Conservation (phyloP, 2,329 filamentous ascomycete species). For the Sclerotinia spermophila region DNA sequence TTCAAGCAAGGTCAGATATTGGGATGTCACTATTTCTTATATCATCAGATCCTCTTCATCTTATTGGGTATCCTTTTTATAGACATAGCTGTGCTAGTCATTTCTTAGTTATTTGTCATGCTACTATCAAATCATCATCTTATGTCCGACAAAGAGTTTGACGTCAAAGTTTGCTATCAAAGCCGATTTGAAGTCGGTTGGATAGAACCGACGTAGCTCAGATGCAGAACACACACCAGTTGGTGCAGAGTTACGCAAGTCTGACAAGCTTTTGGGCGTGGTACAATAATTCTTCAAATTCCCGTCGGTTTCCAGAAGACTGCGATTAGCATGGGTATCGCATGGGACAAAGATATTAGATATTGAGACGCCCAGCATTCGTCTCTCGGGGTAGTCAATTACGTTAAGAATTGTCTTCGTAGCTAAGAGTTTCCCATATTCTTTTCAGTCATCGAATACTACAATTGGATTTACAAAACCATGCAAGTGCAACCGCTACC, state of each 20-base stretch:
- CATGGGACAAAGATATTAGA: not conserved
- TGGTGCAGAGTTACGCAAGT: not conserved
- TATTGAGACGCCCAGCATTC: not conserved
- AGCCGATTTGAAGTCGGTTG: not conserved
- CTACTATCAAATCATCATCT: not conserved
- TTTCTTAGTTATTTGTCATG: not conserved
- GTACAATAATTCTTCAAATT: not conserved
- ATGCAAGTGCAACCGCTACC: not conserved
- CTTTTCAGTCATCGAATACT: not conserved
- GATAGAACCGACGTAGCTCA: not conserved
- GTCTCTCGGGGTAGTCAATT: not conserved
- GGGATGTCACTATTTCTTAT: not conserved
- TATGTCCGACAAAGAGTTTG: not conserved
- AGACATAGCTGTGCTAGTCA: not conserved
- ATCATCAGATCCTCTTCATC: not conserved
- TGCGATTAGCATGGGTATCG: not conserved
- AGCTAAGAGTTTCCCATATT: not conserved
- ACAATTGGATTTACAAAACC: not conserved
- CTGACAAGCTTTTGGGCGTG: not conserved
- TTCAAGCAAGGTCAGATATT: not conserved
- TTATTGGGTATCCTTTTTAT: not conserved
- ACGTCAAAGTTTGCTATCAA: not conserved
- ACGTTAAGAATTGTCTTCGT: not conserved
- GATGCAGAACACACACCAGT: not conserved
- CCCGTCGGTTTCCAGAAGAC: not conserved